A percentile compares a stretch with the other conserved stretches of the same genome.
phyloP scores from a whole-genome alignment of 2,329 filamentous ascomycete genomes.

The Sclerotinia minor region DNA sequence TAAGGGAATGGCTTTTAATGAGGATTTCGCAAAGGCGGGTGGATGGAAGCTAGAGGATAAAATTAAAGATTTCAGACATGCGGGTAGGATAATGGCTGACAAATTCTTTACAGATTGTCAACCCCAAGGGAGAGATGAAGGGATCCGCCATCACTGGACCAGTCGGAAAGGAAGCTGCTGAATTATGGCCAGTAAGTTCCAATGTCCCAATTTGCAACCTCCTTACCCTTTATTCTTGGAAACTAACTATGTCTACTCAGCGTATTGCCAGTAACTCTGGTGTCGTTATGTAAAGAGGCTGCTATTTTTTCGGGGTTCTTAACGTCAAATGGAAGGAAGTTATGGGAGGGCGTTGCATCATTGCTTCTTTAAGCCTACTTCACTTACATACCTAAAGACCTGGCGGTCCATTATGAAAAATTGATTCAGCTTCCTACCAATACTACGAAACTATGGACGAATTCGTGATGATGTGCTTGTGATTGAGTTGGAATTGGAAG shows the following conservation, averaged over 20 bases:
- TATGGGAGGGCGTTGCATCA: slow-evolving; percentile 25
- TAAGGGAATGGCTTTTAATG: slow-evolving; percentile 1
- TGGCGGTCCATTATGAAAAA: slow-evolving; percentile 23
- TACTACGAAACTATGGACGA: slow-evolving; percentile 6
- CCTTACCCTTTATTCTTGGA: slow-evolving; percentile 39
- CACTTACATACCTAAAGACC: slow-evolving; percentile 24
- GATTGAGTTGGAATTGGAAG: background rate
- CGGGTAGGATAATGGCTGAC: slow-evolving; percentile 44
- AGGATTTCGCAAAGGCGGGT: background rate
- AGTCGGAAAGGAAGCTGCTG: slow-evolving; percentile 99
- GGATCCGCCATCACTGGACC: slow-evolving; percentile 98
- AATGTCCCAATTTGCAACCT: background rate
- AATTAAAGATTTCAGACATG: background rate
- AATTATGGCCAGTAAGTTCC: slow-evolving; percentile 90
- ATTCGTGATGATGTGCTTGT: slow-evolving; percentile 17
- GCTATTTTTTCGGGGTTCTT: slow-evolving; percentile 37
- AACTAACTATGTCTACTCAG: slow-evolving; percentile 48
- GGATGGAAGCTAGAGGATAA: background rate
- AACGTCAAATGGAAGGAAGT: slow-evolving; percentile 25
- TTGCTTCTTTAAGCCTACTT: slow-evolving; percentile 23
- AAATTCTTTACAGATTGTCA: slow-evolving; percentile 73
- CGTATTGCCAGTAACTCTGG: slow-evolving; percentile 99
- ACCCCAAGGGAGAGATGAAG: slow-evolving; percentile 99
- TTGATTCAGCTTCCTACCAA: slow-evolving; percentile 26
- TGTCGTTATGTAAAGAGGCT: slow-evolving; percentile 90